Base-by-base conservation (phyloP, 768 basidiomycete species). In the Boletus patriciae region DNA sequence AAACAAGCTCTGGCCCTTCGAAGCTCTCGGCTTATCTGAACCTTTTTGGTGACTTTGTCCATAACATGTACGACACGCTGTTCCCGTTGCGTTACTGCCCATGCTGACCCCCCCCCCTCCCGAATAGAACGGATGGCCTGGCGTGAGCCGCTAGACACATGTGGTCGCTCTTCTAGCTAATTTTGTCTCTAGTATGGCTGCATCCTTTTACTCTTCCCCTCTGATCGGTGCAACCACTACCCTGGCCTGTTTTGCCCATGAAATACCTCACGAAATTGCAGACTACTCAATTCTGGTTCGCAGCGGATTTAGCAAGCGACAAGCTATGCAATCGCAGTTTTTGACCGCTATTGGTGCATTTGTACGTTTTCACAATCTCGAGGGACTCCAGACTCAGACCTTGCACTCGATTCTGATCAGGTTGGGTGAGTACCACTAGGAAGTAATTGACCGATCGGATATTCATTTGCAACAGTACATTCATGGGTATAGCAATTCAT, bases 251-350 rank as follows among this genome's bases (percentile, higher is more conserved):
- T 96, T 95, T 67, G 92, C 91, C 3, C 92, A 96, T 70, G 93
- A 96, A 73, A 95, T 96, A 51, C 94, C 94, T 18, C 93, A 96
- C 66, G 92, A 96, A 78, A 95, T 96, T 59, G 94, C 93, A n/a
- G 94, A 95, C 70, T 95, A 94, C 67, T 93, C 91, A n/a, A 94
- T 95, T 62, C 77, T 94, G 36, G 83, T 94, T 46, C 86, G 90
- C 41, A 92, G 90, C 63, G 93, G 94, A 4, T 94, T 95, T 70
- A 90, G 87, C 27, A 96, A 96, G 73, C 78, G 76, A 62, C 92
- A 95, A 70, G 94, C 94, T 3, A 94, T 96, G 93, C 87, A 88
- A 65, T 91, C 89, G 33, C 94, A 96, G 68, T 95, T 94, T 73
- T 68, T 94, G 55, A 96, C 94, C 34, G 94, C 94, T 27, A 79